These are phyloP conservation scores for Lasiosphaeria miniovina DNA, from an alignment of 495 filamentous ascomycete species.

Conservation along the genomic window DNA sequence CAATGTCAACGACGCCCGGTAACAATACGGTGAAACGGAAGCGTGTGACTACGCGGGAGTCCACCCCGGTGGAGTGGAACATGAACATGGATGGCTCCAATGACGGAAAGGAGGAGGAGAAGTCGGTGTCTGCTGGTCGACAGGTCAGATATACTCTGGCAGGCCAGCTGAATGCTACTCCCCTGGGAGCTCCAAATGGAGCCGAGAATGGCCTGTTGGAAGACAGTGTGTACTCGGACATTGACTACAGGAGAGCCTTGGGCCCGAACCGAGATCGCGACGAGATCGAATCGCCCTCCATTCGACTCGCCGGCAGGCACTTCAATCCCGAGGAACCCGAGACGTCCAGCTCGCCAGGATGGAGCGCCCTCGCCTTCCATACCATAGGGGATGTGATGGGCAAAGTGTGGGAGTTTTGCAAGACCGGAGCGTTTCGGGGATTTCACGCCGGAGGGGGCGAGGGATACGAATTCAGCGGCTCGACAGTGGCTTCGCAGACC, in stretches of 20 bases:
- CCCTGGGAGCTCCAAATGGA: slow-evolving; percentile 45
- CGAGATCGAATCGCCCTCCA: slow-evolving; percentile 26
- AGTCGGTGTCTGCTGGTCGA: slow-evolving; percentile 11
- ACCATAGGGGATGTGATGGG: slow-evolving; percentile 60
- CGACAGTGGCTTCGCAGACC: slow-evolving; percentile 21
- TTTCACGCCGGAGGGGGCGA: slow-evolving; percentile 82
- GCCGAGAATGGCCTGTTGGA: slow-evolving; percentile 46
- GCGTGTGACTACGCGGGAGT: slow-evolving; percentile 32
- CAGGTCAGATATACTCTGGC: slow-evolving; percentile 49
- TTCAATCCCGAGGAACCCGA: background rate
- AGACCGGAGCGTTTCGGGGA: slow-evolving; percentile 66
- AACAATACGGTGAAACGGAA: slow-evolving; percentile 40
- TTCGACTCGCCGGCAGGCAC: slow-evolving; percentile 6
- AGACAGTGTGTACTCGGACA: slow-evolving; percentile 54
- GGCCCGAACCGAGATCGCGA: slow-evolving; percentile 34
- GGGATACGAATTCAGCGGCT: slow-evolving; percentile 52
- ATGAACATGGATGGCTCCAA: slow-evolving; percentile 30
- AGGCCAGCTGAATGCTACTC: slow-evolving; percentile 60
- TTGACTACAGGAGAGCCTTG: slow-evolving; percentile 49
- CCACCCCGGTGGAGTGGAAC: slow-evolving; percentile 33
- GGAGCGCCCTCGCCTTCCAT: slow-evolving; percentile 44
- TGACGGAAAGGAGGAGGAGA: slow-evolving; percentile 24
- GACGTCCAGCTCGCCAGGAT: slow-evolving; percentile 27
- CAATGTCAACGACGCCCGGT: slow-evolving; percentile 26
- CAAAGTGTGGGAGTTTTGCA: slow-evolving; percentile 82